A percentile compares a stretch with the other conserved stretches of the same genome.
Conservation (phyloP, 1,139 yeast genomes). For the Suhomyces kunorum region DNA sequence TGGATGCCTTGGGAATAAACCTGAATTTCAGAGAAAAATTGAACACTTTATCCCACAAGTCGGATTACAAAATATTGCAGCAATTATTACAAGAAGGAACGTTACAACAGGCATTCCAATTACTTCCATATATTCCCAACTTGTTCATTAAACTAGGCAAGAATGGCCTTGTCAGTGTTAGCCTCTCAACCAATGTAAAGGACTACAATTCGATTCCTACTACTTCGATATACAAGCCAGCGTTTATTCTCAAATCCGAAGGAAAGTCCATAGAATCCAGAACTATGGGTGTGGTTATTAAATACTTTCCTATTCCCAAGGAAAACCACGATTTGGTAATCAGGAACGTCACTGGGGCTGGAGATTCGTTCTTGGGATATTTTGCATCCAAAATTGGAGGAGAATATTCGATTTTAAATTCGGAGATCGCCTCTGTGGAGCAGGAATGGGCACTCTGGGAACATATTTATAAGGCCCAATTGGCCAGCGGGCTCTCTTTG, state of each 20-base stretch:
- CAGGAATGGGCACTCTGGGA: constrained; percentile 38
- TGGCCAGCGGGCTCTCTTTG: constrained; percentile 55
- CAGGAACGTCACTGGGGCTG: constrained; percentile 68
- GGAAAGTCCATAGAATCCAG: constrained; percentile 20
- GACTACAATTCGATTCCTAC: constrained; percentile 42
- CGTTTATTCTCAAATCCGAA: constrained; percentile 19
- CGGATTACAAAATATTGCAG: constrained; percentile 19
- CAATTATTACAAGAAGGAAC: constrained; percentile 48
- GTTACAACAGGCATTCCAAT: constrained; percentile 67
- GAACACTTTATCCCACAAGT: constrained; percentile 25
- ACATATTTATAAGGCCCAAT: constrained; percentile 49
- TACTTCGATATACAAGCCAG: constrained; percentile 34
- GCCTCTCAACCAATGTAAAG: constrained; percentile 29
- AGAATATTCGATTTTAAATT: constrained; percentile 27
- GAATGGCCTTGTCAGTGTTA: constrained; percentile 58
- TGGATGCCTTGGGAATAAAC: constrained; percentile 62
- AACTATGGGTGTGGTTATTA: constrained; percentile 56
- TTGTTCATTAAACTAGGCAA: constrained; percentile 68
- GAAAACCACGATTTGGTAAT: constrained; percentile 35
- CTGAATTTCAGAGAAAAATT: constrained; percentile 46
- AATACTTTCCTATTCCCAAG: constrained; percentile 58
- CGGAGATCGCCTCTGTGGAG: constrained; percentile 27
- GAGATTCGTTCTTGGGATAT: constrained; percentile 68
- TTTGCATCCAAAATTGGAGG: constrained; percentile 32
- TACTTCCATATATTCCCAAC: constrained; percentile 73